Evolutionary conservation across 2,329 filamentous ascomycete genomes (phyloP), one percentile per base, ranked within the genome.

Genomic region (Scleromitrula shiraiana): DNA sequence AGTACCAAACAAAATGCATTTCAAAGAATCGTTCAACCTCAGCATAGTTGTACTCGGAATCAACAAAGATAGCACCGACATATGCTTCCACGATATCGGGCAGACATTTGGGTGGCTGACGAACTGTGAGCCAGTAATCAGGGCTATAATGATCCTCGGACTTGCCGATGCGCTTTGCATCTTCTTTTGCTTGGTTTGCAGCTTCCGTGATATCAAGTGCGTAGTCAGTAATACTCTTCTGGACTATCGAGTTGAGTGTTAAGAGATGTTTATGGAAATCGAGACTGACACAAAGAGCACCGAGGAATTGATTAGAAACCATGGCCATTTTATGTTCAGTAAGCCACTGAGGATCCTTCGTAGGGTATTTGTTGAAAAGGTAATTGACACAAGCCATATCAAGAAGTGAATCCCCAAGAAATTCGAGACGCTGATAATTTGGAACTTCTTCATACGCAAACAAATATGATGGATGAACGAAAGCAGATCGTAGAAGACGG

Each of bases 271-370:
- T 77, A 62, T 96, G 82, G 47, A 97, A 83, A 0, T 78, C 83
- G 0, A 97, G 75, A 40, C 79, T 76, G 3, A 94, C 87, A 50
- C 85, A 85, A 3, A 97, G 71, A 15, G 82, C 87, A 1, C 86
- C 88, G 1, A 96, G 75, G 62, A 97, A 98, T 52, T 90, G 89
- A 68, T 98, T 98, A 45, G 88, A 93, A 0, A 93, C 90, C 87
- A 98, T 96, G n/a, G 90, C 88, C 82, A 94, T 96, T 69, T 97
- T 97, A 73, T 97, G 91, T 67, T 97, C 93, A 0, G 93, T 97
- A 50, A 98, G 73, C 91, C 91, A 97, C 64, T 97, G 90, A 0
- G 93, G 91, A 60, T 95, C 89, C 50, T 84, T 86, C 43, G 78
- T 71, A 0, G 89, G 88, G 57, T 85, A 88, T 3, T 72, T 74